Base-by-base conservation (phyloP, 345 rosid genomes). In the Rubroshorea leprosula region DNA sequence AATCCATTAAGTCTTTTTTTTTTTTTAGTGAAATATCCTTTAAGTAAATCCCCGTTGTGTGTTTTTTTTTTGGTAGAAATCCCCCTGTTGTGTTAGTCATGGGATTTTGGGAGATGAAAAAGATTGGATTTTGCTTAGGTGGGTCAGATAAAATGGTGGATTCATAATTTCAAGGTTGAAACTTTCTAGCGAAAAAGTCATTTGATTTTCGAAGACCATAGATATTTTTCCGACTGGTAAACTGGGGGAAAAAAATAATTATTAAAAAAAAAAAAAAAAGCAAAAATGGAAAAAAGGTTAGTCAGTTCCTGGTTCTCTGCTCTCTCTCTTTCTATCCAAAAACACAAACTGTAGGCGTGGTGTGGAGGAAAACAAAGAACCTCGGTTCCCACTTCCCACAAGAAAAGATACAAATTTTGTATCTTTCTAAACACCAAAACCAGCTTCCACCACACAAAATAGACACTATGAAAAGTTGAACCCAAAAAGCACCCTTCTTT, bases 391-490 rank as follows among this genome's bases (percentile, higher is more conserved):
- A 29, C 35, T 29, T 29, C 4, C 4, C 12, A 44, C n/a, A 16
- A 44, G 18, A 44, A 14, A 44, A 44, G 47, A 44, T 44, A 44
- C 47, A n/a, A 44, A 44, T 20, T 51, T 65, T 58, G 25, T 46
- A 16, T 38, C 50, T n/a, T 22, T 26, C 27, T n/a, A n/a, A n/a
- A 15, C 24, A 35, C 63, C 38, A 38, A 19, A 62, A 25, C 58
- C 55, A 56, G 23, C 44, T 57, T 51, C 27, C 24, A 26, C 48
- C 20, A 31, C 62, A 49, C 51, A 68, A 68, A 18, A 47, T 51
- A 29, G 24, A 5, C 41, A 31, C 63, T 51, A 49, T 61, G 45
- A 55, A 63, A 63, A 58, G 60, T 35, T 22, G 66, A 21, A 29
- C 44, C 58, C 64, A 14, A 53, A 51, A 57, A 45, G 25, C 46